Base-by-base conservation (phyloP, 805 yeast species). In the Saccharomycopsis sp. region DNA sequence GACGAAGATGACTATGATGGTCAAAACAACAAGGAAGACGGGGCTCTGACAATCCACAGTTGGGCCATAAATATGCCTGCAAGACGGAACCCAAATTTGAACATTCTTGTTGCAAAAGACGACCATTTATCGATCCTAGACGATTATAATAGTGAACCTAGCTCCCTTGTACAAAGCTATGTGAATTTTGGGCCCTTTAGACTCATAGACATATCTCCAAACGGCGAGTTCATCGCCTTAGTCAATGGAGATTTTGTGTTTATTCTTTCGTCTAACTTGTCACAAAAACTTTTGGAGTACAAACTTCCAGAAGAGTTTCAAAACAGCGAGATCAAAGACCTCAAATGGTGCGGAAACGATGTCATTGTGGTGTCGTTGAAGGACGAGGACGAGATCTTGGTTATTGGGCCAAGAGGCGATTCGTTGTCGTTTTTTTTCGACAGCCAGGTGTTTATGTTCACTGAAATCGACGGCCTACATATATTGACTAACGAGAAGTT, bases 341-440 rank as follows among this genome's bases (percentile, higher is more conserved):
- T 88, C 18, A 77, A 76, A 58, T 94, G 97, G 98, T 86, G 97
- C 67, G 89, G 92, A 0, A 82, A 85, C 63, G 96, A 90, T 70
- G 89, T 94, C 0, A 82, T 91, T 1, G 83, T 84, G 0, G 66
- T 85, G 12, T 56, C 63, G 1, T 71, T 82, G n/a, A 73, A 82
- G 1, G 71, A 71, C 60, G 73, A 78, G 1, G 92, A 86, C 63
- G 90, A 86, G 55, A 64, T 90, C 24, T 79, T 79, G 60, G 67
- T 91, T 15, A 76, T 85, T 40, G 96, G 95, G 0, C 92, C 96
- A 0, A 80, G 82, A 9, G 83, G 79, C 61, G 57, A 55, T 18
- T 52, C 63, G 60, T 67, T 84, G 54, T 80, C 79, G 53, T 85
- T 79, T 70, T 85, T 75, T 63, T 78, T 75, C 9, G 71, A 73